Conservation (phyloP, 2,329 filamentous ascomycete species). For the Arthrinium phaeospermum region DNA sequence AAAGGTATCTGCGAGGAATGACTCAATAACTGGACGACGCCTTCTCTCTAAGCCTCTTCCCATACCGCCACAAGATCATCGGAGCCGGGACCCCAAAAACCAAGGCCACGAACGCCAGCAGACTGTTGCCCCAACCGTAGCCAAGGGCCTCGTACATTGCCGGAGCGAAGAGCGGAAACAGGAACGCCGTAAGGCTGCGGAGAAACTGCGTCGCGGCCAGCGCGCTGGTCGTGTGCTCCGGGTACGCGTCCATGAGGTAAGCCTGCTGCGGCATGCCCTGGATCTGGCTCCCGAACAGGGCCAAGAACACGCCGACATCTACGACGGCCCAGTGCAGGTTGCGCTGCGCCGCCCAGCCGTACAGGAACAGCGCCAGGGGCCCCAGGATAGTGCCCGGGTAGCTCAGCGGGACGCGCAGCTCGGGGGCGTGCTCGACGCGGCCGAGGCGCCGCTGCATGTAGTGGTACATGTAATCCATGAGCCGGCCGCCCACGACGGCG, state of each 20-base stretch:
- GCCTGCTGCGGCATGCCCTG: conserved; percentile 38
- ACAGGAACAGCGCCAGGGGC: conserved; percentile 44
- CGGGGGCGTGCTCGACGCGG: conserved; percentile 47
- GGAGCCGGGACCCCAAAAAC: conserved; percentile 49
- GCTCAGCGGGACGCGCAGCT: conserved; percentile 68
- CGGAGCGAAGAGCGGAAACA: conserved; percentile 56
- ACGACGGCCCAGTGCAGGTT: conserved; percentile 45
- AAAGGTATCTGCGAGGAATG: too few relatives aligned
- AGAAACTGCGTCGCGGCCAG: conserved; percentile 53
- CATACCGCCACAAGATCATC: conserved; percentile 51
- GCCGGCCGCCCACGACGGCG: conserved; percentile 50
- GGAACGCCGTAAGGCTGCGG: conserved; percentile 51
- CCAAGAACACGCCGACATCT: conserved; percentile 42
- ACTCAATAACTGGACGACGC: conserved; percentile 30
- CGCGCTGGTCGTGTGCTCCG: conserved; percentile 52
- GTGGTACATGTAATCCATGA: conserved; percentile 49
- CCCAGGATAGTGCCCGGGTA: conserved; percentile 54
- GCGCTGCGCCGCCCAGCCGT: conserved; percentile 50
- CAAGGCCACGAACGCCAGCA: conserved; percentile 50
- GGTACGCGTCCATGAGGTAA: conserved; percentile 53
- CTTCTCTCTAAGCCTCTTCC: conserved; percentile 40
- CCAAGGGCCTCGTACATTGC: conserved; percentile 44
- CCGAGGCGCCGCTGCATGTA: conserved; percentile 19
- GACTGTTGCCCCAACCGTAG: conserved; percentile 48
- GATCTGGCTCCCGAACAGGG: conserved; percentile 41